Percentiles rank a stretch among this genome's conserved stretches.
These are phyloP conservation scores for Metarhizium robertsii DNA, from an alignment of 2,329 filamentous ascomycete genomes.

Conservation along the genomic window DNA sequence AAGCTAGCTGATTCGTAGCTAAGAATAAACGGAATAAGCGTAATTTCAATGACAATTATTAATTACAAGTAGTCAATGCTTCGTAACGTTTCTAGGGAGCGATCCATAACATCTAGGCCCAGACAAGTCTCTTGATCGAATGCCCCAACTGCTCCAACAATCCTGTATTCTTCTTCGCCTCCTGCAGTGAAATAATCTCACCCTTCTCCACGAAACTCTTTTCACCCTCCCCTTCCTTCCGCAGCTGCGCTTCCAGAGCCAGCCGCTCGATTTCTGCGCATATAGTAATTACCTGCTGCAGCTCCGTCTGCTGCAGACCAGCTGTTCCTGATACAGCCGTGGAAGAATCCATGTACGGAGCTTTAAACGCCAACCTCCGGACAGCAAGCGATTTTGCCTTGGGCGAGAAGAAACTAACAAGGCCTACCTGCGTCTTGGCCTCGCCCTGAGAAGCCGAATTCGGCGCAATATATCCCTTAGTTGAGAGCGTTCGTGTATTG, in stretches of 20 bases:
- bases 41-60: not conserved
- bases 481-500: slow-evolving; percentile 76
- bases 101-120: slow-evolving; percentile 40
- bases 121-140: slow-evolving; percentile 87
- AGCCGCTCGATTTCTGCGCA: slow-evolving; percentile 69
- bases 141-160: slow-evolving; percentile 81
- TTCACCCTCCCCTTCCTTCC: slow-evolving; percentile 29
- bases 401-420: slow-evolving; percentile 34
- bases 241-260: slow-evolving; percentile 39
- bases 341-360: slow-evolving; percentile 43
- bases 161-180: slow-evolving; percentile 81
- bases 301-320: slow-evolving; percentile 38
- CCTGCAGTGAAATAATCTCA: slow-evolving; percentile 74
- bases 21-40: not conserved
- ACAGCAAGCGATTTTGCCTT: slow-evolving; percentile 22
- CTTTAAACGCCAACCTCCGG: slow-evolving; percentile 45
- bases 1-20: not conserved
- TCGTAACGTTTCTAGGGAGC: not conserved
- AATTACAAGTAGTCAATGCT: not conserved
- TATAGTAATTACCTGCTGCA: slow-evolving; percentile 51
- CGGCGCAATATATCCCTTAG: slow-evolving; percentile 23
- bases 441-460: slow-evolving; percentile 16
- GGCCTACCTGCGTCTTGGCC: slow-evolving; percentile 19
- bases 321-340: slow-evolving; percentile 41
- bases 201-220: slow-evolving; percentile 43